Percentiles rank a stretch among this genome's conserved stretches.
phyloP scores from a whole-genome alignment of 2,329 filamentous ascomycete species.

The Teratosphaeriaceae sp. region DNA sequence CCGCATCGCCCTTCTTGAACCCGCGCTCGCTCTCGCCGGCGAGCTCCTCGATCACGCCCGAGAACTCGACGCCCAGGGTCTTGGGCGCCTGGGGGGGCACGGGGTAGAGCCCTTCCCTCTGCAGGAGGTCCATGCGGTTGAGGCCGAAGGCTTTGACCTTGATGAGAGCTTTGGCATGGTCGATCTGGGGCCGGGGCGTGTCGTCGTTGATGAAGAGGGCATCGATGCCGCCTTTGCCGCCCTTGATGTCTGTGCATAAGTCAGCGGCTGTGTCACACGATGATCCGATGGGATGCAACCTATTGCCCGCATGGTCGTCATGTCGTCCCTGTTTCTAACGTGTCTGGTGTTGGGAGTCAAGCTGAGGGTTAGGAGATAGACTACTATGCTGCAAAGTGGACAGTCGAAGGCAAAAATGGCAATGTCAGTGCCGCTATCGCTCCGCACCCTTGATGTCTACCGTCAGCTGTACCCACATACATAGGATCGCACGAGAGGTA shows the following conservation, averaged over 20 bases:
- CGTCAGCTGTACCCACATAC: no score
- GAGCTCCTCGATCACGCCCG: conserved; percentile 58
- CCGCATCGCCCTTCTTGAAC: conserved; percentile 70
- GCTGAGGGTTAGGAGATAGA: no score
- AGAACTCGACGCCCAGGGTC: conserved; percentile 74
- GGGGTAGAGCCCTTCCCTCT: conserved; percentile 67
- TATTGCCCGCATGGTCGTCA: conserved; percentile 45
- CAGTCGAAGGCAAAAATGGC: no score
- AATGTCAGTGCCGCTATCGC: no score
- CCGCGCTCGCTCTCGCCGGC: conserved; percentile 42
- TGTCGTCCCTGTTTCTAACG: conserved; percentile 6
- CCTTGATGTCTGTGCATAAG: conserved; percentile 50
- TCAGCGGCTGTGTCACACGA: no score
- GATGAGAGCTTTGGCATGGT: conserved; percentile 67
- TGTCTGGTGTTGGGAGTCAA: no score
- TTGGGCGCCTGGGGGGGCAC: conserved; percentile 62
- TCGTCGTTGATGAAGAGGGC: conserved; percentile 47
- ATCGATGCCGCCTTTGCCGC: conserved; percentile 47
- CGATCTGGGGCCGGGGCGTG: conserved; percentile 46
- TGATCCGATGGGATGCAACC: no score
- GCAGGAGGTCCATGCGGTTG: conserved; percentile 77
- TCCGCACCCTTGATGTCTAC: no score
- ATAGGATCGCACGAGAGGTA: no score
- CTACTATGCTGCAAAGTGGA: no score
- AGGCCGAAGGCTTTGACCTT: conserved; percentile 60